A percentile compares a stretch with the other conserved stretches of the same genome.
These are phyloP conservation scores for Wickerhamiella spandovensis DNA, from an alignment of 805 yeast species.

Conservation along the genomic window DNA sequence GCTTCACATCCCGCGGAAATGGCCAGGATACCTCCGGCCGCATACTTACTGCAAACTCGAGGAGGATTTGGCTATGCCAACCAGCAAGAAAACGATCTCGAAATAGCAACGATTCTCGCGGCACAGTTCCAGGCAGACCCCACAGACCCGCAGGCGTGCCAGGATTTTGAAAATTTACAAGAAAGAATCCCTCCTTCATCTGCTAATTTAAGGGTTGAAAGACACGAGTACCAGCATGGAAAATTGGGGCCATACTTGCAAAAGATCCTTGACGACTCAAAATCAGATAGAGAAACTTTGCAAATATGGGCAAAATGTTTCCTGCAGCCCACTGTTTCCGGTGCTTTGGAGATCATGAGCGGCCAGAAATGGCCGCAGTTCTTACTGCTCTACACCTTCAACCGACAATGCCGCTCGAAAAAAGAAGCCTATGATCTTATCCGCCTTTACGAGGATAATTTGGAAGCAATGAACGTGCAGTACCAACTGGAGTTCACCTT, in stretches of 20 bases:
- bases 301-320: conserved; percentile 6
- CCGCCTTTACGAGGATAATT: conserved; percentile 12
- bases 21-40: conserved; percentile 4
- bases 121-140: background rate
- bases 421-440: conserved; percentile 17
- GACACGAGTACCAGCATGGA: background rate
- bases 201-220: background rate
- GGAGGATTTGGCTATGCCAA: conserved; percentile 11
- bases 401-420: conserved; percentile 15
- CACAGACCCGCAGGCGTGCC: background rate
- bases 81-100: background rate
- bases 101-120: conserved; percentile 7
- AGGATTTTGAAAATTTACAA: background rate
- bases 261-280: background rate
- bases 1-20: conserved; percentile 3
- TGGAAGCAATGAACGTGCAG: conserved; percentile 4
- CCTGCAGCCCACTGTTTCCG: conserved; percentile 8
- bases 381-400: conserved; percentile 16
- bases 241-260: background rate
- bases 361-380: conserved; percentile 20
- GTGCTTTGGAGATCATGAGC: conserved; percentile 14
- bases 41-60: conserved; percentile 7
- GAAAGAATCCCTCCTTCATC: background rate
- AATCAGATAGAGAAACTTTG: background rate
- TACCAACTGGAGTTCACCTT: conserved; percentile 14